Evolutionary conservation across 352 stramenopile genomes (phyloP).

Genomic region (Phytophthora litchii): DNA sequence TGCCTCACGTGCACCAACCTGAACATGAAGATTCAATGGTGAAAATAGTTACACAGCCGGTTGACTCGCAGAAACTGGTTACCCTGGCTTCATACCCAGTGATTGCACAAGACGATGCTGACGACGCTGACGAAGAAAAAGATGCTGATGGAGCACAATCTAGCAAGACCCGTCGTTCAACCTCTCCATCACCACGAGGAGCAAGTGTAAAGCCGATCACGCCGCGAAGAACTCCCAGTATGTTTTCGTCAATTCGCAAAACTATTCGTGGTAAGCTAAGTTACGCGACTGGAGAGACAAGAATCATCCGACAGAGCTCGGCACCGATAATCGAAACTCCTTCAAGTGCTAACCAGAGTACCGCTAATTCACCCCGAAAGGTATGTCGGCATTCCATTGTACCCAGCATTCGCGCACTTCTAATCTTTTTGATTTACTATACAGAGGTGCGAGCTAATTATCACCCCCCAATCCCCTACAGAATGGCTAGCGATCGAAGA

Average conservation of each 20-base stretch:
- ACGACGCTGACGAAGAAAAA: conserved; percentile 13
- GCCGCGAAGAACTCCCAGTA: conserved; percentile 37
- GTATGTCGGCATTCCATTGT: conserved; percentile 8
- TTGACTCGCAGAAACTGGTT: conserved; percentile 20
- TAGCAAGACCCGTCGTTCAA: conserved; percentile 21
- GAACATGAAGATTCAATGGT: conserved; percentile 1
- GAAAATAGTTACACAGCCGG: background rate
- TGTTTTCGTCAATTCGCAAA: conserved; percentile 49
- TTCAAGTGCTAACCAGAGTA: background rate
- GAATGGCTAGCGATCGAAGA: conserved; percentile 67
- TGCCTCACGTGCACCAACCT: conserved; percentile 16
- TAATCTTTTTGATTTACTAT: conserved; percentile 10
- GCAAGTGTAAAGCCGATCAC: conserved; percentile 19
- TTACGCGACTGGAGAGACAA: conserved; percentile 26
- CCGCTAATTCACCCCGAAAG: conserved; percentile 10
- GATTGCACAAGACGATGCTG: conserved; percentile 11
- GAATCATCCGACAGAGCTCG: conserved; percentile 33
- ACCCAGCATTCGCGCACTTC: background rate
- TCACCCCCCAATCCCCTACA: conserved; percentile 22
- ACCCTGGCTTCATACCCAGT: conserved; percentile 39
- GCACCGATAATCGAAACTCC: conserved; percentile 24
- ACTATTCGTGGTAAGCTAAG: conserved; percentile 46
- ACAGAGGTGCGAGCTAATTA: conserved; percentile 15
- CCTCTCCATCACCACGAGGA: conserved; percentile 29
- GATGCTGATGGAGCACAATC: conserved; percentile 12